Percentiles rank a stretch among this genome's conserved stretches.
These are phyloP conservation scores for Sporothrix brunneoviolacea DNA, from an alignment of 2,329 filamentous ascomycete genomes.

Conservation along the genomic window DNA sequence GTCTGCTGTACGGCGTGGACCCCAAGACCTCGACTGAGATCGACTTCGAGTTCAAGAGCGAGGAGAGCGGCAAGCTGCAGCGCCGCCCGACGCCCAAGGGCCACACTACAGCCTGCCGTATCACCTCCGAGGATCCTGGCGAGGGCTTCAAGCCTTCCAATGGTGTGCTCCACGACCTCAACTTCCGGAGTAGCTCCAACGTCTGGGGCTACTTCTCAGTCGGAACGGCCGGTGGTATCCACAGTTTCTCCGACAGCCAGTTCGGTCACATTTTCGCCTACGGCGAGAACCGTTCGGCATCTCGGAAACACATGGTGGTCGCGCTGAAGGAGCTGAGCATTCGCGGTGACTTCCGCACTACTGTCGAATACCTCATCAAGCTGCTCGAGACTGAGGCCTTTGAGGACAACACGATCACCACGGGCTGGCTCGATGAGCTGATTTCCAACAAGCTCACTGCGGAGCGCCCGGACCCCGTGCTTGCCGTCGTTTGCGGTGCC, in stretches of 20 bases:
- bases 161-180: constrained; percentile 97
- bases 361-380: constrained; percentile 98
- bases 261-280: constrained; percentile 99
- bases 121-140: constrained; percentile 96
- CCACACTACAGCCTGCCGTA: constrained; percentile 96
- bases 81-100: constrained; percentile 88
- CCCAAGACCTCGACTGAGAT: constrained; percentile 80
- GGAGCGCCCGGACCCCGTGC: constrained; percentile 85
- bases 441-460: constrained; percentile 97
- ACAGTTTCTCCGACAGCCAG: constrained; percentile 98
- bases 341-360: constrained; percentile 97
- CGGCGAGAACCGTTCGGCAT: constrained; percentile 92
- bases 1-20: constrained; percentile 91
- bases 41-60: constrained; percentile 91
- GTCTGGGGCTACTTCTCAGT: constrained; percentile 99
- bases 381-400: constrained; percentile 96
- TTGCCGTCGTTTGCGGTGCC: constrained; percentile 93
- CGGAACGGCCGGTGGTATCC: constrained; percentile 90
- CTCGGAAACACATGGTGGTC: constrained; percentile 98
- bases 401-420: constrained; percentile 98
- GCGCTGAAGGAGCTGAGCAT: constrained; percentile 98
- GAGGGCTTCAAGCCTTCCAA: constrained; percentile 99
- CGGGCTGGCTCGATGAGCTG: constrained; percentile 96
- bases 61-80: constrained; percentile 76
- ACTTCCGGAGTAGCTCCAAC: constrained; percentile 97